Evolutionary conservation across 2,329 filamentous ascomycete genomes (phyloP).

Genomic region (Stagonosporopsis cucurbitacearum): DNA sequence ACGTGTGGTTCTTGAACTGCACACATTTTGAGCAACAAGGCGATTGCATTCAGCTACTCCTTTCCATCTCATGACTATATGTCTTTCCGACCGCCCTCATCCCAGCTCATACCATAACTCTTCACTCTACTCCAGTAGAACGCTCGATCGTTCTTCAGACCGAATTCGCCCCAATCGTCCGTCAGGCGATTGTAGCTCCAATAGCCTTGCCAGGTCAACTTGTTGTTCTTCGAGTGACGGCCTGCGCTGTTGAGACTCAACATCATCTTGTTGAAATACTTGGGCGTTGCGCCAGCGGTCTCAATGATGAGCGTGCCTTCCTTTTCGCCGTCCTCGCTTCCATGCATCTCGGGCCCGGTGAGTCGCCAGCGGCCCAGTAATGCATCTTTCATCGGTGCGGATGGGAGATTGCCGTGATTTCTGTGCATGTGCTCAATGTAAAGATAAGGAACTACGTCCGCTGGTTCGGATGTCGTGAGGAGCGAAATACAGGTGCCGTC

Average conservation of each 20-base stretch:
- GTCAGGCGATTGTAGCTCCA: slow-evolving; percentile 90
- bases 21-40: no score
- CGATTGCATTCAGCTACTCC: no score
- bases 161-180: slow-evolving; percentile 89
- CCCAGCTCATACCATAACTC: slow-evolving; percentile 60
- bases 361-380: slow-evolving; percentile 71
- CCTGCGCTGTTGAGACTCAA: slow-evolving; percentile 71
- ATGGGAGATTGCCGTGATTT: slow-evolving; percentile 51
- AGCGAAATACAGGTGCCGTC: slow-evolving; percentile 85
- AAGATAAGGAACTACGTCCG: slow-evolving; percentile 86
- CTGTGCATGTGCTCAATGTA: slow-evolving; percentile 70
- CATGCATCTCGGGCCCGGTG: slow-evolving; percentile 55
- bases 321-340: slow-evolving; percentile 23
- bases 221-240: slow-evolving; percentile 74
- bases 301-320: slow-evolving; percentile 70
- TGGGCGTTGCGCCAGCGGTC: slow-evolving; percentile 78
- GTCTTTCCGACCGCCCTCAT: slow-evolving; percentile 25
- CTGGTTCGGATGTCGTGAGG: slow-evolving; percentile 79
- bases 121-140: slow-evolving; percentile 69
- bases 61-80: neutral
- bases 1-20: no score
- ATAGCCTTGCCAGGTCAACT: slow-evolving; percentile 85
- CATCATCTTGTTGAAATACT: slow-evolving; percentile 87
- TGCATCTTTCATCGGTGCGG: slow-evolving; percentile 71
- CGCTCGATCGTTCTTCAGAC: slow-evolving; percentile 65